phyloP scores from a whole-genome alignment of 164 flowering plant genomes.

The Cinnamomum chago region DNA sequence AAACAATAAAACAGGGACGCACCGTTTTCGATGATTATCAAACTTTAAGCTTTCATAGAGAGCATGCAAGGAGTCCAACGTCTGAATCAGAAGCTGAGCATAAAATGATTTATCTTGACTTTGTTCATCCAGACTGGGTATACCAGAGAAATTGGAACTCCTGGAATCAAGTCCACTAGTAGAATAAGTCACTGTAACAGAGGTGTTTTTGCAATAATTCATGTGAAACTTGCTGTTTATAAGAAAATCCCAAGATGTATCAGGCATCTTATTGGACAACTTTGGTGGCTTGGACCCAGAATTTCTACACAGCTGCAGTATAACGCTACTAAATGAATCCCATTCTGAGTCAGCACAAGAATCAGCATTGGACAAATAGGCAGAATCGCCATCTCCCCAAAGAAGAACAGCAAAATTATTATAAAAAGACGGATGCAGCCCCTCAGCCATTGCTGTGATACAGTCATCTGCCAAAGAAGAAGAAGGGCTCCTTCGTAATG shows the following conservation, averaged over 20 bases:
- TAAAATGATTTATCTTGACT: slow-evolving; percentile 33
- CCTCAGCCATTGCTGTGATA: slow-evolving; percentile 80
- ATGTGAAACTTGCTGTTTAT: slow-evolving; percentile 64
- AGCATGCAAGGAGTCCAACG: slow-evolving; percentile 76
- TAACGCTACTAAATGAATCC: slow-evolving; percentile 57
- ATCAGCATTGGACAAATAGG: slow-evolving; percentile 39
- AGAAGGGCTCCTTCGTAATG: slow-evolving; percentile 61
- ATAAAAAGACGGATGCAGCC: slow-evolving; percentile 59
- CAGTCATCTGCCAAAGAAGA: slow-evolving; percentile 83
- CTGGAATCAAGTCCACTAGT: slow-evolving; percentile 13
- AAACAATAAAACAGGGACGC: slow-evolving; percentile 5
- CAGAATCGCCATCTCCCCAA: slow-evolving; percentile 61
- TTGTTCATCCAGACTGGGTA: slow-evolving; percentile 17
- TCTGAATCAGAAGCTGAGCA: slow-evolving; percentile 46
- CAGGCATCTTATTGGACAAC: slow-evolving; percentile 17
- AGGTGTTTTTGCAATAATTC: slow-evolving; percentile 34
- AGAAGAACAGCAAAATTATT: slow-evolving; percentile 62
- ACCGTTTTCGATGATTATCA: slow-evolving; percentile 80
- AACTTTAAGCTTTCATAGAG: slow-evolving; percentile 87
- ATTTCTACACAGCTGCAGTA: slow-evolving; percentile 47
- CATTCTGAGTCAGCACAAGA: slow-evolving; percentile 67
- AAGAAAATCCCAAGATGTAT: slow-evolving; percentile 85
- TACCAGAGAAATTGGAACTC: slow-evolving; percentile 20
- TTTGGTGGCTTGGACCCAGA: slow-evolving; percentile 13
- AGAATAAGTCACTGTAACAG: slow-evolving; percentile 25